These are phyloP conservation scores for Suhomyces tanzawaensis DNA, from an alignment of 805 yeast genomes.

Conservation along the genomic window DNA sequence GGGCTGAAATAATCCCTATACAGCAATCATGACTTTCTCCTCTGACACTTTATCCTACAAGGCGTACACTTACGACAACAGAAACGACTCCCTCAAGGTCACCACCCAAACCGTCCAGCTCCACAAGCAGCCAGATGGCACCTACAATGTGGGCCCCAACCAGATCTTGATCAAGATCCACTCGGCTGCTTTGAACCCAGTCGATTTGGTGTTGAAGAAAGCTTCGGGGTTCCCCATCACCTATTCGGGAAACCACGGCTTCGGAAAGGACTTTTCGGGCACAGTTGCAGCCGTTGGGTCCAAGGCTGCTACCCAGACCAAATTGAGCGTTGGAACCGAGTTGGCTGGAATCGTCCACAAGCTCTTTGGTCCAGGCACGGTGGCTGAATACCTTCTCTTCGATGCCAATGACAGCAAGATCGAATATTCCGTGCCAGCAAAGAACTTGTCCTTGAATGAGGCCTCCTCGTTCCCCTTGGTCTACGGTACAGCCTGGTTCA, in stretches of 20 bases:
- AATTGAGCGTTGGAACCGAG: slow-evolving; percentile 26
- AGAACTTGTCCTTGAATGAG: slow-evolving; percentile 44
- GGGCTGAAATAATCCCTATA: not conserved
- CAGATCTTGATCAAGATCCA: slow-evolving; percentile 30
- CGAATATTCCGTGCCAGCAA: slow-evolving; percentile 44
- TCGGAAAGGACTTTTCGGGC: slow-evolving; percentile 36
- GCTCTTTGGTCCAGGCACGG: slow-evolving; percentile 35
- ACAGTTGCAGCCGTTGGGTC: slow-evolving; percentile 30
- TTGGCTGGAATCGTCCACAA: slow-evolving; percentile 26
- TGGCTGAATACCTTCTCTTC: slow-evolving; percentile 46
- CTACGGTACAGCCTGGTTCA: slow-evolving; percentile 57
- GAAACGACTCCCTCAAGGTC: slow-evolving; percentile 12
- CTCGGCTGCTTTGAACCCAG: slow-evolving; percentile 34
- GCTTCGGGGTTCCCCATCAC: slow-evolving; percentile 12
- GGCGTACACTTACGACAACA: slow-evolving; percentile 20
- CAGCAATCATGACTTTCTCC: slow-evolving; percentile 10
- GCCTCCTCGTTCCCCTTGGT: slow-evolving; percentile 70
- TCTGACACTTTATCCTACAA: slow-evolving; percentile 16
- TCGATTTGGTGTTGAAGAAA: slow-evolving; percentile 25
- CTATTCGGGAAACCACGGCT: slow-evolving; percentile 17
- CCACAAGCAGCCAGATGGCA: slow-evolving; percentile 12
- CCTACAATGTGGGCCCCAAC: slow-evolving; percentile 13
- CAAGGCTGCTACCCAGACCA: slow-evolving; percentile 15
- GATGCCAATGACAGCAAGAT: slow-evolving; percentile 30
- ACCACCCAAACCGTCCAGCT: slow-evolving; percentile 10